Evolutionary conservation across 2,329 filamentous ascomycete genomes (phyloP), one percentile per base, ranked within the genome.

Genomic region (Peltaster fructicola): DNA sequence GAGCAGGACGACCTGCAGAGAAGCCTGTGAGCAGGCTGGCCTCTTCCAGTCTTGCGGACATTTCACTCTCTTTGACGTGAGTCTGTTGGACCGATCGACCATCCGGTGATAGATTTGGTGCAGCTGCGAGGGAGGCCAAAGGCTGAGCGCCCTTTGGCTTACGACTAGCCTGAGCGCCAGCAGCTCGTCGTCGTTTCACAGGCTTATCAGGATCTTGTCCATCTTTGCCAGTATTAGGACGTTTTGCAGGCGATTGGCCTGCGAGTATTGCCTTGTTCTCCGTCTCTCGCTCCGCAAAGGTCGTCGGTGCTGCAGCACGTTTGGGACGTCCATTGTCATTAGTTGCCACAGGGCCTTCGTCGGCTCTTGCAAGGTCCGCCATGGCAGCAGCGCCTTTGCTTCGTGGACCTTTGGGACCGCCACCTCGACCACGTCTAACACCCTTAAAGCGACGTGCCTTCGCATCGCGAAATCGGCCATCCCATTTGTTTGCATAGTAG

Each of bases 401-500:
- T 29, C 47, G 37, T 24, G 48, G 31, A 31, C 45, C 34, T 61
- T 67, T 30, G n/a, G n/a, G n/a, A n/a, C n/a, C n/a, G 61, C 67
- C 48, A 66, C 69, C 33, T 12, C 37, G 32, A 25, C 39, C 41
- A 25, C 42, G 31, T 8, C 39, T 34, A 27, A 45, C 30, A 33
- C 43, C 27, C 39, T 52, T 41, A 24, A 47, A 36, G 36, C 45
- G 50, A 29, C 44, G 69, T 48, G 68, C 73, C 15, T 75, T 59
- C 50, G 77, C 79, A 43, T 79, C 74, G 46, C 84, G 81, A 32
- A 84, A 71, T 33, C 78, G 73, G 20, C 71, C 65, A 22, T 71
- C 63, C 52, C 74, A 75, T 53, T 70, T 88, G 44, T 74, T 78
- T 33, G 78, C 61, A 48, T 88, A 88, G 51, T 88, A 88, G 48